These are phyloP conservation scores for Beauveria scarabaeidicola DNA, from an alignment of 2,329 filamentous ascomycete genomes.

Conservation along the genomic window DNA sequence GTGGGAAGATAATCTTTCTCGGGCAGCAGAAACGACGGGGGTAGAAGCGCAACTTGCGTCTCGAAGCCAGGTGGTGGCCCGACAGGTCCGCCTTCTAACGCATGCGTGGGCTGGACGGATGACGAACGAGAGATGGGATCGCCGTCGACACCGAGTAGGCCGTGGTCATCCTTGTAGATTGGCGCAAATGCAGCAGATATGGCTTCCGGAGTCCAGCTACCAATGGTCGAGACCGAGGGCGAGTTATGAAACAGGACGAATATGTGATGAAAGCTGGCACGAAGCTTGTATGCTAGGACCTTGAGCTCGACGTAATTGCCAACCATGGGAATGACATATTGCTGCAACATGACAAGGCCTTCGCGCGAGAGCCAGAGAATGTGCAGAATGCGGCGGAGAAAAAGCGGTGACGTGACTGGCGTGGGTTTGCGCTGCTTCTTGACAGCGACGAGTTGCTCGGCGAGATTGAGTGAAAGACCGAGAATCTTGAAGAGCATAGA, in stretches of 20 bases:
- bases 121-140: conserved; percentile 32
- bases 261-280: conserved; percentile 92
- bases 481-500: conserved; percentile 83
- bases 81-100: conserved; percentile 51
- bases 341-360: conserved; percentile 78
- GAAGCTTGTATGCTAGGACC: conserved; percentile 83
- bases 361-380: conserved; percentile 95
- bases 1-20: conserved; percentile 71
- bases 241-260: conserved; percentile 95
- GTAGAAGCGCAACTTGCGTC: conserved; percentile 27
- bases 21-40: conserved; percentile 70
- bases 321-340: conserved; percentile 79
- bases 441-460: conserved; percentile 72
- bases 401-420: conserved; percentile 66
- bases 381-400: conserved; percentile 72
- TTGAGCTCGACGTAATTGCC: conserved; percentile 73
- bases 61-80: conserved; percentile 48
- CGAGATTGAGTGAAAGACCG: conserved; percentile 81
- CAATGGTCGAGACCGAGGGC: conserved; percentile 61
- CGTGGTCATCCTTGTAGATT: conserved; percentile 33
- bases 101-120: conserved; percentile 40
- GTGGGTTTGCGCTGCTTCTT: conserved; percentile 79
- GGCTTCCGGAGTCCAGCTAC: conserved; percentile 40
- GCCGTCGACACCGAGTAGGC: conserved; percentile 37
- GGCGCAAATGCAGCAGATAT: conserved; percentile 29